These are phyloP conservation scores for Cladosporium halotolerans DNA, from an alignment of 2,329 filamentous ascomycete species.

Conservation along the genomic window DNA sequence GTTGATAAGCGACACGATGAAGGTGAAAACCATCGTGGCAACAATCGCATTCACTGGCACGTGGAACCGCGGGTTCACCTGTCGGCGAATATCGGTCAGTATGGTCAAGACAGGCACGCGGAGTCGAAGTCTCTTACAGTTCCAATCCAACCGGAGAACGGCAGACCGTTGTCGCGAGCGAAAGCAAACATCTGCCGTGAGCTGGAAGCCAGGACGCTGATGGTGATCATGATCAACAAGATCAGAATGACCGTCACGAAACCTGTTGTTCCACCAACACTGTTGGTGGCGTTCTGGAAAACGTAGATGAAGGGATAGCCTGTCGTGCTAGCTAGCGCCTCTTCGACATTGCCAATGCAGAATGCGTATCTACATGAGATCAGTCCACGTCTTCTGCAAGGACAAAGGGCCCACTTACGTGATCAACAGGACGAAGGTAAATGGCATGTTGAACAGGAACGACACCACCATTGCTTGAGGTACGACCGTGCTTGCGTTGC, in stretches of 20 bases:
- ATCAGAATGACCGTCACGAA: slow-evolving; percentile 26
- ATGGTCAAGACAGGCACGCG: not conserved
- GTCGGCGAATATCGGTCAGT: not conserved
- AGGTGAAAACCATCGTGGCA: slow-evolving; percentile 16
- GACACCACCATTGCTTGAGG: slow-evolving; percentile 37
- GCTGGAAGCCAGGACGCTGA: slow-evolving; percentile 34
- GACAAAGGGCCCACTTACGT: slow-evolving; percentile 17
- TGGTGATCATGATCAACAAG: slow-evolving; percentile 34
- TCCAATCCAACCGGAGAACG: slow-evolving; percentile 29
- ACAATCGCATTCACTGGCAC: slow-evolving; percentile 27
- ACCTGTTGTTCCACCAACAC: slow-evolving; percentile 9
- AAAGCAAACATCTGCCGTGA: slow-evolving; percentile 36
- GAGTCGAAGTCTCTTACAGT: slow-evolving; percentile 12
- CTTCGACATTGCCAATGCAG: slow-evolving; percentile 30
- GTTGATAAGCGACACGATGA: slow-evolving; percentile 29
- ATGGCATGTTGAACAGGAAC: slow-evolving; percentile 30
- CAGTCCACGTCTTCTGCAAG: not conserved
- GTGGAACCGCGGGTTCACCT: slow-evolving; percentile 17
- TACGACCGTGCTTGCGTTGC: slow-evolving; percentile 36
- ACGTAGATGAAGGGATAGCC: slow-evolving; percentile 31
- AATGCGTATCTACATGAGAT: slow-evolving; percentile 24
- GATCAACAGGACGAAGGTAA: slow-evolving; percentile 24
- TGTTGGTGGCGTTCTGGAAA: slow-evolving; percentile 29
- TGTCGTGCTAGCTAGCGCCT: slow-evolving; percentile 18
- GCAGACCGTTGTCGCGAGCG: slow-evolving; percentile 35